These are phyloP conservation scores for Xerocomus minutiporus DNA, from an alignment of 1,284 basidiomycete species.

Conservation along the genomic window DNA sequence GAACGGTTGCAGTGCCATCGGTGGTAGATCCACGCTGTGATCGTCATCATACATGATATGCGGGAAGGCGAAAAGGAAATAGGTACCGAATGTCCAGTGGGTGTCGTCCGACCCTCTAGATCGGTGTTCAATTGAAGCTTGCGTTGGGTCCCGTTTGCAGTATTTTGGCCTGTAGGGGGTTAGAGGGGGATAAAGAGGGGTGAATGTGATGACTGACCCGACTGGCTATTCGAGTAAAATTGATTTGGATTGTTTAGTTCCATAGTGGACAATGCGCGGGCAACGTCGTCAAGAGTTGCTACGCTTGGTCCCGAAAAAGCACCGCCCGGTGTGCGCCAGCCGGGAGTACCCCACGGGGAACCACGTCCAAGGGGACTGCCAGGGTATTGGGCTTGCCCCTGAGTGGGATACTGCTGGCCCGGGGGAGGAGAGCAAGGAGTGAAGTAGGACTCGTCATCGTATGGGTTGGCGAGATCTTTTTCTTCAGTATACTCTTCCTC, in stretches of 20 bases:
- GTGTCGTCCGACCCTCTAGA: constrained; percentile 58
- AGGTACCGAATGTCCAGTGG: constrained; percentile 43
- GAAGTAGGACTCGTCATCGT: constrained; percentile 58
- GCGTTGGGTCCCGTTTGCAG: constrained; percentile 30
- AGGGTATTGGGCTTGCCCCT: constrained; percentile 41
- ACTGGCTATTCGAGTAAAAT: constrained; percentile 33
- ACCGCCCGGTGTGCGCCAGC: constrained; percentile 51
- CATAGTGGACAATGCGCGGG: constrained; percentile 63
- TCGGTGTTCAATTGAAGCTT: constrained; percentile 58
- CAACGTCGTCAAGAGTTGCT: constrained; percentile 64
- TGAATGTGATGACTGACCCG: constrained; percentile 54
- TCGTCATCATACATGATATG: constrained; percentile 26
- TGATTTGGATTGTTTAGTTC: constrained; percentile 46
- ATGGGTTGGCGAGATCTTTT: constrained; percentile 44
- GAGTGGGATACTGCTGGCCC: constrained; percentile 28
- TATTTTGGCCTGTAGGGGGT: constrained; percentile 38
- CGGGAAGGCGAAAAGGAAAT: constrained; percentile 34
- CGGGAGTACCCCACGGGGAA: constrained; percentile 59
- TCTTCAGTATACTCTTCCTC: constrained; percentile 59
- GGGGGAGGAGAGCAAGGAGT: constrained; percentile 27
- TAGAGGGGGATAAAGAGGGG: constrained; percentile 63
- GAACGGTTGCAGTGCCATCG: constrained; percentile 39
- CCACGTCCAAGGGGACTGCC: constrained; percentile 60
- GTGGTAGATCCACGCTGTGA: constrained; percentile 29
- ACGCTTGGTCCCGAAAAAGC: constrained; percentile 25